Percentiles rank a stretch among this genome's conserved stretches.
These are phyloP conservation scores for Grosmannia penicillata DNA, from an alignment of 2,329 filamentous ascomycete genomes.

Conservation along the genomic window DNA sequence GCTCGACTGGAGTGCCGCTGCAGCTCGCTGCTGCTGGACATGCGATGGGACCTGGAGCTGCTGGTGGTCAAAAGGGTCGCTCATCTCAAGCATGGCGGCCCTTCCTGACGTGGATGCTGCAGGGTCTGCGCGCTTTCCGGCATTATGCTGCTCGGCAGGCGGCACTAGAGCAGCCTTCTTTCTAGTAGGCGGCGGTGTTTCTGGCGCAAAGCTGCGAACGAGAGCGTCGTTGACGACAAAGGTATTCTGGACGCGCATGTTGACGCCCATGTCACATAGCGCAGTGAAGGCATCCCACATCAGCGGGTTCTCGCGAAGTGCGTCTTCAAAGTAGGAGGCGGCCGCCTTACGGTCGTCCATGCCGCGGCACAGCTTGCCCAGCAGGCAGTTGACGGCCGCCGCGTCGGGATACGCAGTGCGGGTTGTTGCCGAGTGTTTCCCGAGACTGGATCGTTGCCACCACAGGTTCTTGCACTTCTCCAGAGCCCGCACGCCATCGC, in stretches of 20 bases:
- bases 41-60: constrained; percentile 11
- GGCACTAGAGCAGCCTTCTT: constrained; percentile 17
- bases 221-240: constrained; percentile 57
- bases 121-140: constrained; percentile 4
- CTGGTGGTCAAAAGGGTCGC: constrained; percentile 38
- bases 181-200: constrained; percentile 15
- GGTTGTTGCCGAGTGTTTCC: constrained; percentile 65
- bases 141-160: constrained; percentile 17
- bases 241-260: constrained; percentile 69
- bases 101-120: neutral
- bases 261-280: constrained; percentile 75
- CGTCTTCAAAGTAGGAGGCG: constrained; percentile 73
- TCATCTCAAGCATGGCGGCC: constrained; percentile 19
- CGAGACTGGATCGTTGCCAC: constrained; percentile 61
- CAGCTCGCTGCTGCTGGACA: neutral
- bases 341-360: constrained; percentile 76
- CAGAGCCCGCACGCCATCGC: constrained; percentile 68
- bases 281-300: constrained; percentile 95
- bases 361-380: constrained; percentile 75
- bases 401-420: constrained; percentile 69
- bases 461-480: constrained; percentile 71
- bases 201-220: constrained; percentile 30
- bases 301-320: constrained; percentile 80
- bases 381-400: constrained; percentile 64
- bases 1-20: neutral